These are phyloP conservation scores for Bipolaris bicolor DNA, from an alignment of 2,329 filamentous ascomycete species.

Conservation along the genomic window DNA sequence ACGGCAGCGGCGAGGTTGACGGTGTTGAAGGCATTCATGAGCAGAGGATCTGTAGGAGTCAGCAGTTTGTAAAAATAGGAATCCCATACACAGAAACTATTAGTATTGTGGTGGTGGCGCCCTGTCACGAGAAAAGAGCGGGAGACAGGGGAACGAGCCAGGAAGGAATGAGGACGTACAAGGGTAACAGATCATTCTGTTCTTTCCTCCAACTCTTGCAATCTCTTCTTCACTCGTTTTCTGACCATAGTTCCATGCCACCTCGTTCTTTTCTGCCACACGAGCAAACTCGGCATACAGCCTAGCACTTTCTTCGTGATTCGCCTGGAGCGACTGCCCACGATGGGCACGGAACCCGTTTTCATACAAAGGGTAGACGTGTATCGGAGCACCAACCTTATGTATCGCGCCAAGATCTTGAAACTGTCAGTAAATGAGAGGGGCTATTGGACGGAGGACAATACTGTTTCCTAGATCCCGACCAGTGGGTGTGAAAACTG, in stretches of 20 bases:
- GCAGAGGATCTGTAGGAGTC: conserved; percentile 61
- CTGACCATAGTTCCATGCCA: conserved; percentile 64
- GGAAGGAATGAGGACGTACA: conserved; percentile 55
- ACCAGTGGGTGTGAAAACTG: conserved; percentile 60
- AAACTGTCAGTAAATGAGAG: conserved; percentile 21
- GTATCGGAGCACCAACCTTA: conserved; percentile 66
- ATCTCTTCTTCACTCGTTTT: conserved; percentile 59
- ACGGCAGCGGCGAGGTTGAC: conserved; percentile 68
- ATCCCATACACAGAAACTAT: too few relatives aligned
- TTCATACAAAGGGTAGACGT: conserved; percentile 72
- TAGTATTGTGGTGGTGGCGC: background rate
- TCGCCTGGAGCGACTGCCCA: conserved; percentile 61
- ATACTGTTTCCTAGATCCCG: conserved; percentile 52
- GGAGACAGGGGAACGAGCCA: background rate
- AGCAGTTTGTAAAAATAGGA: background rate
- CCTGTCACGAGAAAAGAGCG: background rate
- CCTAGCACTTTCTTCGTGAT: conserved; percentile 63
- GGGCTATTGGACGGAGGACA: conserved; percentile 21
- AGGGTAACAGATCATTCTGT: conserved; percentile 72
- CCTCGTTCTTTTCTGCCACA: conserved; percentile 59
- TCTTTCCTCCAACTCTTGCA: conserved; percentile 60
- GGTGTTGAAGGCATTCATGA: conserved; percentile 76
- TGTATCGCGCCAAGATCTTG: conserved; percentile 64
- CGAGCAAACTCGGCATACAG: conserved; percentile 67
- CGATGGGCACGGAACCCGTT: conserved; percentile 66